These are phyloP conservation scores for Eugenia klotzschiana DNA, from an alignment of 441 rosid genomes.

Conservation along the genomic window DNA sequence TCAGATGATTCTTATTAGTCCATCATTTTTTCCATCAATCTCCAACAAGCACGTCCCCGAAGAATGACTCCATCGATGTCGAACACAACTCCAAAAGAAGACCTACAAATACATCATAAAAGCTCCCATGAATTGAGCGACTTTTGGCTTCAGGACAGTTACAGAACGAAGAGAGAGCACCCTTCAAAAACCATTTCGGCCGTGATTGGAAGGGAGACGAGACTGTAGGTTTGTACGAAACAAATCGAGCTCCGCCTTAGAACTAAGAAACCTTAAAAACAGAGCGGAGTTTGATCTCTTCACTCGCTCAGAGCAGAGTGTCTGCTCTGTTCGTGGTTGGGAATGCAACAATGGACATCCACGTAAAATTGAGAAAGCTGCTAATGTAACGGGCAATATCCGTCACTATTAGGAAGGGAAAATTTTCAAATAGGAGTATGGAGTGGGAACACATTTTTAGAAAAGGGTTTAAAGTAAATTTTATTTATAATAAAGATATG, in stretches of 20 bases:
- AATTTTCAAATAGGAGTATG: no score
- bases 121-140: background rate
- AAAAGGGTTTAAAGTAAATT: background rate
- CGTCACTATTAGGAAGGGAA: background rate
- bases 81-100: constrained; percentile 37
- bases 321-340: background rate
- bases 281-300: background rate
- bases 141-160: background rate
- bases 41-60: constrained; percentile 19
- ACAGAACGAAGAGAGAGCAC: background rate
- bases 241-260: background rate
- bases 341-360: background rate
- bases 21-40: no score
- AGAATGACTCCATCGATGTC: constrained; percentile 50
- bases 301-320: background rate
- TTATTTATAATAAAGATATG: no score
- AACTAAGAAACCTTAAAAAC: background rate
- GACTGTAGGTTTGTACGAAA: background rate
- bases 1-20: no score
- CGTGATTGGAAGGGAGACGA: background rate
- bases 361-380: background rate
- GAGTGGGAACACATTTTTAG: no score
- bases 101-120: background rate
- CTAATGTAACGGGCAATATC: background rate
- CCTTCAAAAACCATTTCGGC: background rate